phyloP scores from a whole-genome alignment of 2,329 filamentous ascomycete species.

The Fusarium concolor region DNA sequence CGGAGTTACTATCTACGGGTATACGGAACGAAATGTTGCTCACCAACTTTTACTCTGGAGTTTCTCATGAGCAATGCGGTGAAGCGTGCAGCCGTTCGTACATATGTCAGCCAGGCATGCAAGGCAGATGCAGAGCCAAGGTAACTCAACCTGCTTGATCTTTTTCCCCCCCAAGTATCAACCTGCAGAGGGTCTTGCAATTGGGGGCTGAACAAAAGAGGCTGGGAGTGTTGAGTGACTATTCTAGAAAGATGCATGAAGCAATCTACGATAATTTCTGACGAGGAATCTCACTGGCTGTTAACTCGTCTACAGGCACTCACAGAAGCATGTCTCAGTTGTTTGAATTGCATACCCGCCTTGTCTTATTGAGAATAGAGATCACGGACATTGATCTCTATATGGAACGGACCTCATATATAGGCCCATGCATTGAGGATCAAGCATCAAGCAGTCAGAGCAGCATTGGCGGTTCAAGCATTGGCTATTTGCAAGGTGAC shows the following conservation, averaged over 20 bases:
- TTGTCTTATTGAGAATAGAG: background rate
- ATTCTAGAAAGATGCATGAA: conserved; percentile 31
- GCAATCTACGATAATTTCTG: conserved; percentile 15
- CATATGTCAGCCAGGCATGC: conserved; percentile 1
- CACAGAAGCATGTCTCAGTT: conserved; percentile 31
- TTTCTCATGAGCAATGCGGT: conserved; percentile 31
- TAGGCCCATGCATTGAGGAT: background rate
- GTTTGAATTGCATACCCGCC: background rate
- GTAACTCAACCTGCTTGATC: conserved; percentile 3
- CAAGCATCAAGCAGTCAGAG: conserved; percentile 4
- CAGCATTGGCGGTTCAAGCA: conserved; percentile 15
- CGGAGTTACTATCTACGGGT: conserved; percentile 4
- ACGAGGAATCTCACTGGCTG: conserved; percentile 14
- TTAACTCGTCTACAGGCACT: conserved; percentile 1
- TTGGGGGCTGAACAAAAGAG: conserved; percentile 12
- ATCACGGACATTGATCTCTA: conserved; percentile 14
- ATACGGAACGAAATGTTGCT: conserved; percentile 5
- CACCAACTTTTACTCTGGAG: conserved; percentile 1
- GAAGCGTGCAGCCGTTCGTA: conserved; percentile 13
- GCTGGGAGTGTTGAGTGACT: conserved; percentile 16
- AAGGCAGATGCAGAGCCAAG: conserved; percentile 29
- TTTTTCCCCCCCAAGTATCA: conserved; percentile 2
- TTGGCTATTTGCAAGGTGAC: background rate
- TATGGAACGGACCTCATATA: conserved; percentile 11
- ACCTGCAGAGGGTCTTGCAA: background rate